Base-by-base conservation (phyloP, 768 basidiomycete species). In the Rhodotorula toruloides region DNA sequence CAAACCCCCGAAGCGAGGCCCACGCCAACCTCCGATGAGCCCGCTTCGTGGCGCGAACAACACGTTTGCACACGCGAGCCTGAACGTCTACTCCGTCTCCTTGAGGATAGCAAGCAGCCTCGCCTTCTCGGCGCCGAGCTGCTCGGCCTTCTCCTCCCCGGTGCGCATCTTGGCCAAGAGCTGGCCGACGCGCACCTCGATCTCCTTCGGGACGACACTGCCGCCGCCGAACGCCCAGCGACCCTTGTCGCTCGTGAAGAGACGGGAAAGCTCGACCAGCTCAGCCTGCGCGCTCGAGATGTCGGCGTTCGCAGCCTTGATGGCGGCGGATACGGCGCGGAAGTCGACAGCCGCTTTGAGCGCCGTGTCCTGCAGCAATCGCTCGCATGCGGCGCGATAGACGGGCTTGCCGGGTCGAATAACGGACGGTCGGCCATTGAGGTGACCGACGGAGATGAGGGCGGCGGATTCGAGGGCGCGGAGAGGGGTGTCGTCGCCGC, bases 371-470 rank as follows among this genome's bases (percentile, higher is more conserved):
- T 86, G 80, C 0, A 88, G 87, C 4, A 97, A 82, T 47, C 84
- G 82, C 71, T 89, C 82, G 76, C 96, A 99, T 9, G 90, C 90
- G 74, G 84, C 87, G 78, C 83, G 83, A 75, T 89, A 88, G 0
- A 98, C 85, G 0, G 96, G 96, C 77, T 88, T 92, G 36, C 96
- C 96, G 2, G 96, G 90, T 50, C 84, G 82, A 71, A 98, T 88
- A 4, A 81, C 82, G 3, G 90, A 86, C 2, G 93, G 89, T 22
- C 90, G 86, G 37, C 91, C 91, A 34, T 22, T 37, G 44, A 55
- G 12, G 11, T 88, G 90, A 12, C 82, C 82, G 52, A 99, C 87
- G 1, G 86, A 80, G 66, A 99, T 90, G 56, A 98, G 67, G 50
- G 78, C 93, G 10, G 87, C 86, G 67, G 90, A 87, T 75, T 97